Conservation (phyloP, 139 green algal genomes). For the Chlamydomonas incerta region DNA sequence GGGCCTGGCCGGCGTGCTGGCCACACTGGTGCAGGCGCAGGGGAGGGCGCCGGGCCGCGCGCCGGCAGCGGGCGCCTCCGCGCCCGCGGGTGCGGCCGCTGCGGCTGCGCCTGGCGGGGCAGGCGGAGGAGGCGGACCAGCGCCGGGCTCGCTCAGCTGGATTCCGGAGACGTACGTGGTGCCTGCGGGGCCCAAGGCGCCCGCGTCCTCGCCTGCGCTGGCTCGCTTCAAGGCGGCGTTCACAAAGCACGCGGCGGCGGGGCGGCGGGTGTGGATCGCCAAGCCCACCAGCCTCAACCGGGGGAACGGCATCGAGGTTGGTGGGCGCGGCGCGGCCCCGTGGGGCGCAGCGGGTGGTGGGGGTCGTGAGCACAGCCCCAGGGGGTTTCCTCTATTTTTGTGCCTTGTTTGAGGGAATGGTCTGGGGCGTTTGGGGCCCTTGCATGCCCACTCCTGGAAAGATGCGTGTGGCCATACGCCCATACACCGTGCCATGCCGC, state of each 20-base stretch:
- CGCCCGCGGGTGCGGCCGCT: too few relatives aligned
- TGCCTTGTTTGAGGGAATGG: too few relatives aligned
- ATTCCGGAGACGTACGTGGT: conserved; percentile 66
- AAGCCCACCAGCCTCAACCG: conserved; percentile 66
- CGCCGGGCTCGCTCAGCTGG: conserved; percentile 14
- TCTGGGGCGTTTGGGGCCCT: too few relatives aligned
- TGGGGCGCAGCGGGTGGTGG: too few relatives aligned
- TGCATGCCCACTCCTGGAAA: too few relatives aligned
- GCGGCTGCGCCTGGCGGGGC: background rate
- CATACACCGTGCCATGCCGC: too few relatives aligned
- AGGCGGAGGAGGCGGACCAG: background rate
- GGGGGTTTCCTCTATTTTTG: too few relatives aligned
- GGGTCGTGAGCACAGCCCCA: too few relatives aligned
- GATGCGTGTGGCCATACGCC: too few relatives aligned
- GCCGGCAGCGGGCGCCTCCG: background rate
- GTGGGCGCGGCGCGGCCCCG: too few relatives aligned
- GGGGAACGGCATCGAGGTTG: conserved; percentile 67
- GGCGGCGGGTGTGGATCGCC: conserved; percentile 62
- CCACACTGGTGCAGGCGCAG: background rate
- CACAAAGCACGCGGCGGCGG: background rate
- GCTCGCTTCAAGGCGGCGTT: conserved; percentile 12
- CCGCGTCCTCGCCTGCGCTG: background rate
- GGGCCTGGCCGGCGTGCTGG: conserved; percentile 53
- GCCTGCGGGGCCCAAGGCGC: conserved; percentile 13
- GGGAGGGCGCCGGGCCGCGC: background rate